phyloP scores from a whole-genome alignment of 192 early-diverging fungal genomes.

The Umbelopsis isabellina region DNA sequence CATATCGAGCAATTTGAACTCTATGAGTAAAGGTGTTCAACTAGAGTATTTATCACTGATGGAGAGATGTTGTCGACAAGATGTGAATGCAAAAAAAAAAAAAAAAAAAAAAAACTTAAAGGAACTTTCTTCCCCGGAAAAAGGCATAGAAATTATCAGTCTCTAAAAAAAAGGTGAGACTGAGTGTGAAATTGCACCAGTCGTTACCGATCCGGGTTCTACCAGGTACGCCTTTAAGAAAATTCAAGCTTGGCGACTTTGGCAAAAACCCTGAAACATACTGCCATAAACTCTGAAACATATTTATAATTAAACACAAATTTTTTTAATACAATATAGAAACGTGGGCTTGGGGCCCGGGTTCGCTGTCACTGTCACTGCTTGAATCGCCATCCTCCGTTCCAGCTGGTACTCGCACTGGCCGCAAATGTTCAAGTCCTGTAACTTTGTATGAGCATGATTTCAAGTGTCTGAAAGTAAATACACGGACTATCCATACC shows the following conservation, averaged over 20 bases:
- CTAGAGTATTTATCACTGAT: too few species aligned
- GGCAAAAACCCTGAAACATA: too few species aligned
- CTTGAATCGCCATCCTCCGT: neutral
- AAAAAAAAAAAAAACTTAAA: neutral
- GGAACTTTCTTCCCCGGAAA: neutral
- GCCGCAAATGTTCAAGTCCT: constrained; percentile 10
- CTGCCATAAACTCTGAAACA: neutral
- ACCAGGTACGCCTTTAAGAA: neutral
- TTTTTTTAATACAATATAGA: neutral
- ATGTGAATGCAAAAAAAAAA: neutral
- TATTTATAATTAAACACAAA: neutral
- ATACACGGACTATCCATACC: neutral
- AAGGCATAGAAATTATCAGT: constrained; percentile 13
- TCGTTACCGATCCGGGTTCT: neutral
- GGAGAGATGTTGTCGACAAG: neutral
- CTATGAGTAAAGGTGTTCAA: neutral
- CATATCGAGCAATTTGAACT: constrained; percentile 1
- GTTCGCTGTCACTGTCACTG: neutral
- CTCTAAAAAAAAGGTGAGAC: constrained; percentile 11
- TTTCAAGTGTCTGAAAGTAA: constrained; percentile 4
- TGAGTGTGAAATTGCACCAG: constrained; percentile 12
- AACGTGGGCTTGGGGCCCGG: neutral
- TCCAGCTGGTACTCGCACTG: neutral
- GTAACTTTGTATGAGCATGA: neutral
- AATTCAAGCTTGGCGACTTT: too few species aligned